Evolutionary conservation across 2,329 filamentous ascomycete species (phyloP), one percentile per base, ranked within the genome.

Genomic region (Pyrenochaeta sp.): DNA sequence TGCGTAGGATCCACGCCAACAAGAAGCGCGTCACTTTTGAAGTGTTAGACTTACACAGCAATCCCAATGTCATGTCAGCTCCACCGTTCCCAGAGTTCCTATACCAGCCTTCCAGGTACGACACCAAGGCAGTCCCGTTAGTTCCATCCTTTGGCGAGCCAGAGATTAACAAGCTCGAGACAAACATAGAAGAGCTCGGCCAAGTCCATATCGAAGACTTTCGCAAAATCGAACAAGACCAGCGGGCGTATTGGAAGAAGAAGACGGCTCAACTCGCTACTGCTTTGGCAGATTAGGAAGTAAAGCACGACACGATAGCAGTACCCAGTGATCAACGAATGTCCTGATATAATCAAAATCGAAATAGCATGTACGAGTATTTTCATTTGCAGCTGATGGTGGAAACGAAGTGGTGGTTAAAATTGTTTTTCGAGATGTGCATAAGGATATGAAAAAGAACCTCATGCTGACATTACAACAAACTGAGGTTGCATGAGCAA

Each of bases 11-110:
- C 7, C 17, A 18, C 10, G 6, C n/a, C 1, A 41, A 4, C 29
- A 69, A 64, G 46, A 72, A 68, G 48, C 58, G 32, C 2, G 68
- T 73, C 31, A 64, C 63, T 1, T 72, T 72, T 30, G 44, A 64
- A 7, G 45, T 53, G 10, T 47, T 51, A 9, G 17, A 23, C 6
- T 7, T 10, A 17, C 35, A 20, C 0, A 23, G 33, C 2, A 32
- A 39, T 14, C 11, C 42, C 20, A 18, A 14, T 2, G 35, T 41
- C 4, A 40, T n/a, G 0, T 4, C 32, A 6, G 29, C 32, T 12
- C 45, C 12, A 1, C 20, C 55, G 31, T 57, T 59, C 7, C 68
- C 69, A 2, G 39, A 20, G 1, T 70, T 72, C 37, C 42, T 72
- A 21, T 54, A 60, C 15, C 49, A 56, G 7, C 39, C 58, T 3